Conservation (phyloP, 768 basidiomycete species). For the Panus rudis region DNA sequence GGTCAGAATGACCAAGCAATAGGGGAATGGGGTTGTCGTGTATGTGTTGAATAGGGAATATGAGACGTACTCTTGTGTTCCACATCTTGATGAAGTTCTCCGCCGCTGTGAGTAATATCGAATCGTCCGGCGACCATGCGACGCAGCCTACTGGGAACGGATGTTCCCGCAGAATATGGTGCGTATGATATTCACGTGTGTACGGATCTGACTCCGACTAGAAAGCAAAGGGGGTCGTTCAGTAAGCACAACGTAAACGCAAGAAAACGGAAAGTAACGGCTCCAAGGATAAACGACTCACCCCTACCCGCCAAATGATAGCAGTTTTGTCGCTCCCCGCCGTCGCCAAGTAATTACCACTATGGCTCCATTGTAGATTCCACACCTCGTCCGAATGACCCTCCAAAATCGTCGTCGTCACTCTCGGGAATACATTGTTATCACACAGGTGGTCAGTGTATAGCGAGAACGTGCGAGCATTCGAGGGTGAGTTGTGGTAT, state of each 20-base stretch:
- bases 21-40: too few relatives aligned
- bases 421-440: slow-evolving; percentile 72
- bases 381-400: slow-evolving; percentile 94
- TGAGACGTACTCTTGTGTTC: slow-evolving; percentile 69
- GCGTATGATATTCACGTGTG: slow-evolving; percentile 51
- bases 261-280: not conserved
- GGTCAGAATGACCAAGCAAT: slow-evolving; percentile 2
- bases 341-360: slow-evolving; percentile 77
- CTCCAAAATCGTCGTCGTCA: slow-evolving; percentile 78
- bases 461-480: slow-evolving; percentile 61
- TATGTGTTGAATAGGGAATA: slow-evolving; percentile 1
- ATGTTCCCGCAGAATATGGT: slow-evolving; percentile 68
- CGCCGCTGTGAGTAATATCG: slow-evolving; percentile 73
- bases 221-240: slow-evolving; percentile 4
- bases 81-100: slow-evolving; percentile 83
- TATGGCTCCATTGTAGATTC: slow-evolving; percentile 93
- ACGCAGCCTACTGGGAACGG: slow-evolving; percentile 71
- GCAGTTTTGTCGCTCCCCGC: slow-evolving; percentile 83
- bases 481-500: slow-evolving; percentile 74
- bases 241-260: slow-evolving; percentile 11
- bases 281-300: slow-evolving; percentile 31
- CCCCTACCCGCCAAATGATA: slow-evolving; percentile 85
- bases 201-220: slow-evolving; percentile 43
- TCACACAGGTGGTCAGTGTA: slow-evolving; percentile 84
- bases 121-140: slow-evolving; percentile 91